These are phyloP conservation scores for Gossypium longicalyx DNA, from an alignment of 345 rosid species.

Conservation along the genomic window DNA sequence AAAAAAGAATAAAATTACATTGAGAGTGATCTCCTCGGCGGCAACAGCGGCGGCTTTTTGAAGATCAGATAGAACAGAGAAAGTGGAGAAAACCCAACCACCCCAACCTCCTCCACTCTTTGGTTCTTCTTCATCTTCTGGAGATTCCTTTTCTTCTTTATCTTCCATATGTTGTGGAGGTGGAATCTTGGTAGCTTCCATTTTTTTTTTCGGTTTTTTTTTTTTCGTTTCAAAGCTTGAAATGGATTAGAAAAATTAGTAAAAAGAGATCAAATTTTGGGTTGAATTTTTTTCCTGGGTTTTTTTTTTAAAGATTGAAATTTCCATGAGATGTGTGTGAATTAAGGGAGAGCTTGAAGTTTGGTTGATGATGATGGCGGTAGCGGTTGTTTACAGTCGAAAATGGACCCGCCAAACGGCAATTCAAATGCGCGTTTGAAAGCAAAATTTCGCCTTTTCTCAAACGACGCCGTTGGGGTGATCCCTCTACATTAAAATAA, in stretches of 20 bases:
- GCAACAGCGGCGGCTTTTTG: slow-evolving; percentile 60
- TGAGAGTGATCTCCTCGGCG: slow-evolving; percentile 85
- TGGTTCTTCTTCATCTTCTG: slow-evolving; percentile 28
- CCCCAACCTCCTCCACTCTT: slow-evolving; percentile 60
- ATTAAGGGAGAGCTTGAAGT: no score
- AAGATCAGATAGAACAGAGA: slow-evolving; percentile 80
- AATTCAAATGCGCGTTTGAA: slow-evolving; percentile 14
- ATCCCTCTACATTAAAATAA: not conserved
- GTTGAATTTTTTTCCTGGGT: no score
- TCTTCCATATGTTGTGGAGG: slow-evolving; percentile 17
- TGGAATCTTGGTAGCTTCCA: slow-evolving; percentile 41
- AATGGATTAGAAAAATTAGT: no score
- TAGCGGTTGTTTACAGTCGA: slow-evolving; percentile 5
- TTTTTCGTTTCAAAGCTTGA: not conserved
- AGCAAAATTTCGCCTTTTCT: not conserved
- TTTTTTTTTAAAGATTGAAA: no score
- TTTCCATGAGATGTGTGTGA: no score
- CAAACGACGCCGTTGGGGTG: not conserved
- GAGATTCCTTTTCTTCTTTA: slow-evolving; percentile 19
- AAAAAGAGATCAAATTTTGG: no score
- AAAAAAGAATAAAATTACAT: slow-evolving; percentile 36
- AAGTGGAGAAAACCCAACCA: slow-evolving; percentile 81
- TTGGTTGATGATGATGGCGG: no score
- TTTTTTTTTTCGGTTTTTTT: slow-evolving; percentile 5
- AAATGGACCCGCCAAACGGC: slow-evolving; percentile 14